A percentile compares a stretch with the other conserved stretches of the same genome.
Evolutionary conservation across 1,284 basidiomycete species (phyloP).

Genomic region (Leucoagaricus sp.): DNA sequence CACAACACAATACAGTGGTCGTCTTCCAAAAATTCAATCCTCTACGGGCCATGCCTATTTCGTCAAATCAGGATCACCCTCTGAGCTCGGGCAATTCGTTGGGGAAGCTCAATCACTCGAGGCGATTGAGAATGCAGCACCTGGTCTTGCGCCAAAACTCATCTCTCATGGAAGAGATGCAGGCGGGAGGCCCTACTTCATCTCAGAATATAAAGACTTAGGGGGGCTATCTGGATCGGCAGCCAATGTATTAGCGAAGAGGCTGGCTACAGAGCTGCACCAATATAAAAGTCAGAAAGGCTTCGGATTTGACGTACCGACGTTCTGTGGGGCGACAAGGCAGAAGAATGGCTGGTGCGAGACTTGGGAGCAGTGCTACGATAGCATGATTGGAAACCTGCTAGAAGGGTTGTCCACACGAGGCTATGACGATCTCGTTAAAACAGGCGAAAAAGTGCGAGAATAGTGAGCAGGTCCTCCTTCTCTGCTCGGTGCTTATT

Average conservation of each 20-base stretch:
- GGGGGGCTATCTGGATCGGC: conserved; percentile 45
- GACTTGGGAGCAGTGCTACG: conserved; percentile 75
- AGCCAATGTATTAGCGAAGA: conserved; percentile 57
- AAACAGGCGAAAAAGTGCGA: conserved; percentile 22
- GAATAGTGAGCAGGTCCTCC: conserved; percentile 57
- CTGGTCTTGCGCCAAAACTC: conserved; percentile 67
- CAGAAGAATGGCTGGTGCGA: conserved; percentile 77
- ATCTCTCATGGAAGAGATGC: conserved; percentile 50
- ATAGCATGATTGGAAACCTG: conserved; percentile 67
- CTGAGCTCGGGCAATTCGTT: conserved; percentile 62
- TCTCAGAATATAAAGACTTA: conserved; percentile 75
- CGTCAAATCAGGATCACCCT: conserved; percentile 54
- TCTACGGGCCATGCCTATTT: conserved; percentile 59
- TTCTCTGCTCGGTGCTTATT: background rate
- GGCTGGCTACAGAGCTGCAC: conserved; percentile 69
- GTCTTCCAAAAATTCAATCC: conserved; percentile 52
- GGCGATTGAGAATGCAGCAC: conserved; percentile 63
- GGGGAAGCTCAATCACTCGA: conserved; percentile 77
- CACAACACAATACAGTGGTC: conserved; percentile 45
- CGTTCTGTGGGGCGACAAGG: conserved; percentile 80
- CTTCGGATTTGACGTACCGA: conserved; percentile 78
- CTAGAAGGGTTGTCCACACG: conserved; percentile 54
- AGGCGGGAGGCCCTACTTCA: conserved; percentile 61
- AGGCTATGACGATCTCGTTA: conserved; percentile 27
- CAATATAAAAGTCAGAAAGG: conserved; percentile 50